phyloP scores from a whole-genome alignment of 352 stramenopile species.

The Pythium brachiatum region DNA sequence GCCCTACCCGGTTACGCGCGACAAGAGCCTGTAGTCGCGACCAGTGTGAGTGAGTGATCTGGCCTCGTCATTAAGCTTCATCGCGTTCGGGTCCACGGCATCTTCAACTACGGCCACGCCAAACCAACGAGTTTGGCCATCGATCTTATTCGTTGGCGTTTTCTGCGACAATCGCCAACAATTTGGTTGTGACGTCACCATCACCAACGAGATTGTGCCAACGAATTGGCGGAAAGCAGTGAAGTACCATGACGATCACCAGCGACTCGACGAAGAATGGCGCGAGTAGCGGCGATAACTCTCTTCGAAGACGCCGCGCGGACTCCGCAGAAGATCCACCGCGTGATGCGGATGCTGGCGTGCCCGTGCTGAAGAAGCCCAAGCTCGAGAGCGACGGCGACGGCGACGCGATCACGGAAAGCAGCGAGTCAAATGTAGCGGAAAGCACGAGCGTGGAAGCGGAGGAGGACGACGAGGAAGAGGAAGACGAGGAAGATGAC shows the following conservation, averaged over 20 bases:
- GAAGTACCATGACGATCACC: constrained; percentile 5
- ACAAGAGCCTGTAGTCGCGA: not conserved
- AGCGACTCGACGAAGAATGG: not conserved
- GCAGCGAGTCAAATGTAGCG: constrained; percentile 1
- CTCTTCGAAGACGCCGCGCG: constrained; percentile 16
- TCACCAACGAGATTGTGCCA: not conserved
- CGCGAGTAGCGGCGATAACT: constrained; percentile 1
- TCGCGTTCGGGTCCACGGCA: no score
- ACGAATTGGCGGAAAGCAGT: not conserved
- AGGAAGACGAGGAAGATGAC: constrained; percentile 10
- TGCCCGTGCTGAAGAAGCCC: constrained; percentile 18
- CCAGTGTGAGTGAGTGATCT: not conserved
- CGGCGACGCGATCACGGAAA: constrained; percentile 6
- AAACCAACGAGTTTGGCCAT: not conserved
- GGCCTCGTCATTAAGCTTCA: not conserved
- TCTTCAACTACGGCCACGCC: not conserved
- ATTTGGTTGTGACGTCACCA: not conserved
- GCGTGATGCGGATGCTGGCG: not conserved
- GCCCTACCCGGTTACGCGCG: not conserved
- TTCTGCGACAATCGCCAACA: not conserved
- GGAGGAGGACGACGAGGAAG: constrained; percentile 6
- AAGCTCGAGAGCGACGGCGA: constrained; percentile 19
- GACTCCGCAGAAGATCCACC: constrained; percentile 2
- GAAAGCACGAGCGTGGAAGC: constrained; percentile 1
- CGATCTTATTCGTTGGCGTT: constrained; percentile 4